Percentiles rank a stretch among this genome's conserved stretches.
Conservation (phyloP, 1,284 basidiomycete genomes). For the Waitea zeae region DNA sequence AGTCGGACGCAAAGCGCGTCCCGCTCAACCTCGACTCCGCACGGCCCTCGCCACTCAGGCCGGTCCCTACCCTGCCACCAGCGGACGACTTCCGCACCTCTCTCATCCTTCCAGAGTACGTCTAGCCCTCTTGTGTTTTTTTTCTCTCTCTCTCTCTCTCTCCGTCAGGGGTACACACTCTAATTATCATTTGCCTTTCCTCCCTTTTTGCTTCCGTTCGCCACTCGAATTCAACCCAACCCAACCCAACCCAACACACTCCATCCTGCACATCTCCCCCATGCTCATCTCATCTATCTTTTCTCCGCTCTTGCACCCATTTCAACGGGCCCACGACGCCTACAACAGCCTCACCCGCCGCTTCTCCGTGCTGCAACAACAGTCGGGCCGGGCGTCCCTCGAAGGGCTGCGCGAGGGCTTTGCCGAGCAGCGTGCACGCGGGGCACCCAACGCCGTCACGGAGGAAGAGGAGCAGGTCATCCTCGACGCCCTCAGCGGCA, state of each 20-base stretch:
- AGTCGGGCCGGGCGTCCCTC: constrained; percentile 43
- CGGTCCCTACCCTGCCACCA: constrained; percentile 39
- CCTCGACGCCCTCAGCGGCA: constrained; percentile 45
- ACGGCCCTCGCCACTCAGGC: constrained; percentile 14
- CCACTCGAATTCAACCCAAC: constrained; percentile 3
- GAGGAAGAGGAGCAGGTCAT: constrained; percentile 75
- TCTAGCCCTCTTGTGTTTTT: constrained; percentile 9
- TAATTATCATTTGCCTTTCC: constrained; percentile 2
- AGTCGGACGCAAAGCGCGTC: constrained; percentile 42
- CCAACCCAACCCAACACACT: too few species aligned
- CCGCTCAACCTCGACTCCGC: constrained; percentile 18
- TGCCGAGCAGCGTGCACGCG: constrained; percentile 56
- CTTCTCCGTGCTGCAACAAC: constrained; percentile 57
- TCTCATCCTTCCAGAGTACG: constrained; percentile 67
- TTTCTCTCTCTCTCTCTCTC: too few species aligned
- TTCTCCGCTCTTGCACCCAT: constrained; percentile 7
- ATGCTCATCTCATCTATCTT: too few species aligned
- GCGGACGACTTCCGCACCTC: constrained; percentile 66
- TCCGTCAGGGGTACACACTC: not conserved
- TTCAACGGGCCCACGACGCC: constrained; percentile 10
- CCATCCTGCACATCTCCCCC: too few species aligned
- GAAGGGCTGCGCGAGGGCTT: constrained; percentile 47
- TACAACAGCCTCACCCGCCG: constrained; percentile 52
- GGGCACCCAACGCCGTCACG: constrained; percentile 44
- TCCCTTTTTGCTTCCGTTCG: not conserved